Percentiles rank a stretch among this genome's conserved stretches.
Evolutionary conservation across 2,329 filamentous ascomycete genomes (phyloP).

Genomic region (Fusarium pseudonygamai): DNA sequence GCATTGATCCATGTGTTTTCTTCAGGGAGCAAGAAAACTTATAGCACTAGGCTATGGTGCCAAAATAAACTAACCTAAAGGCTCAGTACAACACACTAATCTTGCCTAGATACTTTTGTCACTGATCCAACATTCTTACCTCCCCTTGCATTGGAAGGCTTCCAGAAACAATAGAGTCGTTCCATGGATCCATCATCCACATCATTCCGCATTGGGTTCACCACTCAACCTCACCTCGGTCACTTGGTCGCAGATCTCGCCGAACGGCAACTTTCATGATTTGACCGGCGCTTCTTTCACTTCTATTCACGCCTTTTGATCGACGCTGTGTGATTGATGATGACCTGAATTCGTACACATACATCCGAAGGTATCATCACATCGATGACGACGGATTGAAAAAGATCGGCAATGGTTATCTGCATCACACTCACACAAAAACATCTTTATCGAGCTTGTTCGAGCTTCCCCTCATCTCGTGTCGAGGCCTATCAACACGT

Average conservation of each 20-base stretch:
- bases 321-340: conserved; percentile 10
- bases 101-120: not conserved
- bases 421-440: conserved; percentile 9
- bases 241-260: conserved; percentile 35
- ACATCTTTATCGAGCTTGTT: conserved; percentile 13
- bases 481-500: conserved; percentile 19
- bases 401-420: conserved; percentile 21
- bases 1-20: not conserved
- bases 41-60: rapidly evolving
- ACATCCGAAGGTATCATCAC: not conserved
- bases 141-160: conserved; percentile 25
- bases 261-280: conserved; percentile 28
- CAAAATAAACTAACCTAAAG: not conserved
- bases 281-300: conserved; percentile 24
- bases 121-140: not conserved
- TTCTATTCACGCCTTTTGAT: conserved; percentile 12
- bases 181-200: conserved; percentile 31
- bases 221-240: conserved; percentile 20
- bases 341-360: not conserved
- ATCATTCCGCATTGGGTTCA: conserved; percentile 26
- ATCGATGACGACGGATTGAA: conserved; percentile 27
- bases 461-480: conserved; percentile 23
- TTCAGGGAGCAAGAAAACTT: too few relatives aligned
- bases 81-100: rapidly evolving
- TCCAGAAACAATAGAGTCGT: conserved; percentile 35